phyloP scores from a whole-genome alignment of 2,329 filamentous ascomycete species.

The Beauveria scarabaeidicola region DNA sequence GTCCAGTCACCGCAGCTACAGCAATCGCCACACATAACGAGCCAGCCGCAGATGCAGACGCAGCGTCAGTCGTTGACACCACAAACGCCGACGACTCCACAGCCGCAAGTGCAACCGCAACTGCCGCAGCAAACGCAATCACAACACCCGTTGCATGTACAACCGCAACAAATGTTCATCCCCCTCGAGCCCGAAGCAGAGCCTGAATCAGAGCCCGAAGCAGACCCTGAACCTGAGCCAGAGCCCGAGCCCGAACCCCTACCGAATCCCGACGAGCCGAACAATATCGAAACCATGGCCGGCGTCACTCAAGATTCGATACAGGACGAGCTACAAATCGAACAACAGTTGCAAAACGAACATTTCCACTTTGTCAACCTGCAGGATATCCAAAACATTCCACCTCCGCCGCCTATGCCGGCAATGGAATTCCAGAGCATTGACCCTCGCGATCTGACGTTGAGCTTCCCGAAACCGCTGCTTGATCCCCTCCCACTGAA shows the following conservation, averaged over 20 bases:
- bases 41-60: constrained; percentile 17
- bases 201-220: background rate
- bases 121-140: background rate
- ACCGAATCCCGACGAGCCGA: background rate
- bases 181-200: background rate
- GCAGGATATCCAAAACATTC: constrained; percentile 28
- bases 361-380: constrained; percentile 28
- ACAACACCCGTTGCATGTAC: background rate
- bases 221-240: background rate
- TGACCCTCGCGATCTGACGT: constrained; percentile 8
- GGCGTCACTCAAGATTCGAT: constrained; percentile 7
- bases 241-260: background rate
- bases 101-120: constrained; percentile 1
- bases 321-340: constrained; percentile 8
- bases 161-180: constrained; percentile 1
- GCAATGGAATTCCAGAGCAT: constrained; percentile 19
- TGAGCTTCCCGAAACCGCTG: constrained; percentile 1
- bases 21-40: constrained; percentile 13
- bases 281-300: background rate
- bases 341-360: constrained; percentile 4
- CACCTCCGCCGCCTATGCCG: constrained; percentile 19
- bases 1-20: constrained; percentile 2
- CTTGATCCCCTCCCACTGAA: background rate
- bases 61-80: constrained; percentile 12
- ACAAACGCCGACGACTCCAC: constrained; percentile 2